Conservation (phyloP, 1,284 basidiomycete species). For the Pisolithus thermaeus region DNA sequence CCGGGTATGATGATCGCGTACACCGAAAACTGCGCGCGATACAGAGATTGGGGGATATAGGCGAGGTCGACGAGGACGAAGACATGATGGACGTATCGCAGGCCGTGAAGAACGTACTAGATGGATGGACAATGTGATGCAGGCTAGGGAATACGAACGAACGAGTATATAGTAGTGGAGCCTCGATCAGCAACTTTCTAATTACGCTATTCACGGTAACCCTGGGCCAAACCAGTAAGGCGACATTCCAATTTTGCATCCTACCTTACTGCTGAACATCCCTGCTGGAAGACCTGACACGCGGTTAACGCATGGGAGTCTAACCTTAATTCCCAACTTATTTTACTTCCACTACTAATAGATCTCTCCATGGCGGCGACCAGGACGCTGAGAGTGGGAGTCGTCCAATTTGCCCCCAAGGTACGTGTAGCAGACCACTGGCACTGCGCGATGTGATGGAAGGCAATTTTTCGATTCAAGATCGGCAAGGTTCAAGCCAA, state of each 20-base stretch:
- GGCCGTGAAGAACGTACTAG: slow-evolving; percentile 7
- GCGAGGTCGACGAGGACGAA: not conserved
- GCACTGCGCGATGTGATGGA: not conserved
- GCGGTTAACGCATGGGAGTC: no score
- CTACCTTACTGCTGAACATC: no score
- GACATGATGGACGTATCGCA: slow-evolving; percentile 13
- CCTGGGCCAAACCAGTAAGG: no score
- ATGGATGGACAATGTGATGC: slow-evolving; percentile 11
- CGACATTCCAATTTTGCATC: no score
- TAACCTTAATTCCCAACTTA: no score
- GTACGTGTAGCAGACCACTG: slow-evolving; percentile 26
- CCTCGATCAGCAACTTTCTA: no score
- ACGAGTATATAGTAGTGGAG: not conserved
- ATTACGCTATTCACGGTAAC: no score
- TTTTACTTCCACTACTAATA: not conserved
- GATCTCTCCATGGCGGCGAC: slow-evolving; percentile 8
- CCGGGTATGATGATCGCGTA: slow-evolving; percentile 17
- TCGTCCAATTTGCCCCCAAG: slow-evolving; percentile 59
- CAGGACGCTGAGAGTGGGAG: slow-evolving; percentile 37
- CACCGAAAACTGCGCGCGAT: slow-evolving; percentile 9
- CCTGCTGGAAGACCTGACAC: no score
- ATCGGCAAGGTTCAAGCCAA: slow-evolving; percentile 72
- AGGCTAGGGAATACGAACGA: not conserved
- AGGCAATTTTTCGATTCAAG: slow-evolving; percentile 32
- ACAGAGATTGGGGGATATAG: not conserved